Conservation (phyloP, 2,329 filamentous ascomycete genomes). For the Emmonsiellopsis sp. region DNA sequence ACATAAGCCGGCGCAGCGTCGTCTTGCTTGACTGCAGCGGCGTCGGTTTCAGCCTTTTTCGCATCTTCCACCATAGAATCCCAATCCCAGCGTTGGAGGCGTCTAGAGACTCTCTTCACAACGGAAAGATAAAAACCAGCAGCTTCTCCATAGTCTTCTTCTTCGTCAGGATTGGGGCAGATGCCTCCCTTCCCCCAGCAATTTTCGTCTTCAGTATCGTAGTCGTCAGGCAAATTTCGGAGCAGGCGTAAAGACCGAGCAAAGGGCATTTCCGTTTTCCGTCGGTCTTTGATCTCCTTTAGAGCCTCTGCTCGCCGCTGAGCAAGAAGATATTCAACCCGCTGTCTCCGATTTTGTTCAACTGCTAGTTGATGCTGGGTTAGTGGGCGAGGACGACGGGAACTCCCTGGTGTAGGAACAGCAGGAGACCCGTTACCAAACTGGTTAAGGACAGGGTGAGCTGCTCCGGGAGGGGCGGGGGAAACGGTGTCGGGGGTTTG, state of each 20-base stretch:
- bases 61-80: conserved; percentile 15
- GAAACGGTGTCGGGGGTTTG: conserved; percentile 32
- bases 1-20: not conserved
- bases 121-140: conserved; percentile 36
- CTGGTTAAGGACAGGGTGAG: conserved; percentile 33
- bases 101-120: conserved; percentile 31
- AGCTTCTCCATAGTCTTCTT: conserved; percentile 40
- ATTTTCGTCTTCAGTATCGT: conserved; percentile 38
- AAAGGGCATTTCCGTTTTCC: conserved; percentile 31
- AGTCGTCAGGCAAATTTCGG: conserved; percentile 32
- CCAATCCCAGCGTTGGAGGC: conserved; percentile 38
- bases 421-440: conserved; percentile 27
- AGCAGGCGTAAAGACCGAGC: conserved; percentile 33
- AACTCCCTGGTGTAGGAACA: conserved; percentile 7
- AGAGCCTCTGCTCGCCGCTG: conserved; percentile 32
- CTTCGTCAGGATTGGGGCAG: conserved; percentile 30
- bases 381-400: conserved; percentile 36
- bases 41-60: not conserved
- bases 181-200: conserved; percentile 36
- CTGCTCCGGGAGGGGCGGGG: conserved; percentile 33
- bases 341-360: conserved; percentile 39
- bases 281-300: conserved; percentile 26
- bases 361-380: conserved; percentile 42
- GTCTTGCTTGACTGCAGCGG: not conserved
- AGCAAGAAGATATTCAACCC: conserved; percentile 38